Base-by-base conservation (phyloP, 2,329 filamentous ascomycete genomes). In the Ophiostoma tasmaniense region DNA sequence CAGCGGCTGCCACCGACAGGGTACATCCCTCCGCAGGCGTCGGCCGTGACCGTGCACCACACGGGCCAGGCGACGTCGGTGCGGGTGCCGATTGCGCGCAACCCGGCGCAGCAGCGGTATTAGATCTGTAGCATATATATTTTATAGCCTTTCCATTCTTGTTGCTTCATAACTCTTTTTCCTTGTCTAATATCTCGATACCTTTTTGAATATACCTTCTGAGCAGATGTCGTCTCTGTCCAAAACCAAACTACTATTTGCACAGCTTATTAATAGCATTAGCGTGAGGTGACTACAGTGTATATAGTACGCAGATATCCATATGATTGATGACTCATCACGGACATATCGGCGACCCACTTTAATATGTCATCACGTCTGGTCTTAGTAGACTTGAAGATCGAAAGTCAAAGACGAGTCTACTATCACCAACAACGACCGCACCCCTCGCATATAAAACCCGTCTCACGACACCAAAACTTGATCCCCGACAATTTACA, bases 71-170 rank as follows among this genome's bases (percentile, higher is more conserved):
- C 67, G 1, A 71, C 68, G 50, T 67, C 67, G n/a, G 70, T 71
- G 67, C 70, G 70, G 14, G 68, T 71, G 8, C 70, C 70, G 10
- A 71, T 71, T n/a, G 33, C 70, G 28, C 68, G 68, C 42, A 61
- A 68, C 64, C 66, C 22, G 52, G 17, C 30, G 22, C 64, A 10
- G 33, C 42, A 42, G 62, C 50, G 25, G 14, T 22, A 64, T 30
- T 65, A 55, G 64, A 17, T 20, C 14, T n/a, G 14, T 37, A 35
- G 28, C 30, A n/a, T 17, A n/a, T 33, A 22, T 11, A n/a, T 14
- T 17, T 37, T 22, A 20, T 61, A 61, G 55, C 55, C 55, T n/a
- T 37, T 37, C 35, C 11, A n/a, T 7, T n/a, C 25, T n/a, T 37
- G 30, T 35, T 2, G 17, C 35, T 35, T 20, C 55, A 61, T 61